Base-by-base conservation (phyloP, 495 filamentous ascomycete species). In the Penicillium subrubescens region DNA sequence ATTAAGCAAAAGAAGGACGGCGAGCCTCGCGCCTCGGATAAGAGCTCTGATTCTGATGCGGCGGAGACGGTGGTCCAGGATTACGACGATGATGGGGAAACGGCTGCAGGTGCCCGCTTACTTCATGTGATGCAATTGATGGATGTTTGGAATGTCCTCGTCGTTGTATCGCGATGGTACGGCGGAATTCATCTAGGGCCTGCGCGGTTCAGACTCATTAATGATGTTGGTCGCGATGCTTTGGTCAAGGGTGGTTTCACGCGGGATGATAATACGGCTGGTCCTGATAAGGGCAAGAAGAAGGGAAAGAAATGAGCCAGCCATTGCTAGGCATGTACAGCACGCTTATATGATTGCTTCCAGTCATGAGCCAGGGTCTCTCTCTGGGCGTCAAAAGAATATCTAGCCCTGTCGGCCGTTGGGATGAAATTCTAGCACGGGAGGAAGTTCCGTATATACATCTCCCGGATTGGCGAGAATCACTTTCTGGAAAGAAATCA, bases 101-200 rank as follows among this genome's bases (percentile, higher is more conserved):
- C 89, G n/a, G 95, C 95, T 25, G 95, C 95, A 5, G 95, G 95
- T 1, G 87, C 89, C 0, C 84, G 95, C 29, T 70, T 98, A 69
- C 79, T 97, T 44, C 91, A 96, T 79, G 78, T 99, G 52, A 88
- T 99, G 88, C 92, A 97, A 81, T 72, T 94, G 67, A 98, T 97
- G 93, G 91, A 93, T 75, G 86, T 96, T 10, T 96, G 92, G 92
- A 86, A 95, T 75, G 87, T 90, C 8, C 87, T 97, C 73, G 93
- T 98, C 2, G 90, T 99, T n/a, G 95, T 99, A 19, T 92, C 90
- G 39, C 77, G 95, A 57, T 99, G 95, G 95, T 98, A 96, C 79
- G 95, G 95, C 0, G 95, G 95, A 0, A 83, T 94, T 46, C 88
- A 91, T 62, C 75, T 99, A 25, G 95, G 95, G 0, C 93, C 94